Percentiles rank a stretch among this genome's conserved stretches.
These are phyloP conservation scores for Lactarius trivialis DNA, from an alignment of 768 basidiomycete species.

Conservation along the genomic window DNA sequence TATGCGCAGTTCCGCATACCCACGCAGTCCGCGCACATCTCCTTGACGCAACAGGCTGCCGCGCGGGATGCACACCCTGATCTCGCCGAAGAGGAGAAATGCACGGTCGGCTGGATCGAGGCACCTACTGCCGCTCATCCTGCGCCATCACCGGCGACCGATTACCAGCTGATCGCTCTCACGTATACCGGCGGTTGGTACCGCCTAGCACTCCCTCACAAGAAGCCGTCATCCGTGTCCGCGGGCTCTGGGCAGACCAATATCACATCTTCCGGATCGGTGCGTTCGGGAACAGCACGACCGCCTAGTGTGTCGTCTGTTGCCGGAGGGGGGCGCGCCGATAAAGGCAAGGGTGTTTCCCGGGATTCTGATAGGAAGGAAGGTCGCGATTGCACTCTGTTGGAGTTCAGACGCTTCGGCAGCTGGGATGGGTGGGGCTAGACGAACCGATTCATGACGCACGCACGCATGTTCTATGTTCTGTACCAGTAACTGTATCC, in stretches of 20 bases:
- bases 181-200: constrained; percentile 94
- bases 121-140: constrained; percentile 31
- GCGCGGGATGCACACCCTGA: constrained; percentile 46
- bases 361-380: constrained; percentile 52
- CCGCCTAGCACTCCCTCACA: constrained; percentile 57
- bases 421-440: constrained; percentile 80
- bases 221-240: constrained; percentile 26
- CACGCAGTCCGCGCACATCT: constrained; percentile 74
- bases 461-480: constrained; percentile 10
- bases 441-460: constrained; percentile 26
- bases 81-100: constrained; percentile 74
- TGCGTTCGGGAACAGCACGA: constrained; percentile 42
- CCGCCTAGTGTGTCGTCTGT: constrained; percentile 53
- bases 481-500: neutral
- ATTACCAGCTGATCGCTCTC: constrained; percentile 76
- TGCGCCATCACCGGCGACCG: constrained; percentile 27
- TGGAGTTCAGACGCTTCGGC: constrained; percentile 77
- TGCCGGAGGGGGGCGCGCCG: constrained; percentile 40
- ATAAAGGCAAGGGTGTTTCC: constrained; percentile 58
- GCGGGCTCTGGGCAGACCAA: constrained; percentile 23
- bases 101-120: constrained; percentile 81
- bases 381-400: constrained; percentile 57
- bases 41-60: constrained; percentile 60
- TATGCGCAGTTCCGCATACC: constrained; percentile 91
- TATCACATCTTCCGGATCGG: constrained; percentile 32